Base-by-base conservation (phyloP, 495 filamentous ascomycete species). In the Trichoderma virens region DNA sequence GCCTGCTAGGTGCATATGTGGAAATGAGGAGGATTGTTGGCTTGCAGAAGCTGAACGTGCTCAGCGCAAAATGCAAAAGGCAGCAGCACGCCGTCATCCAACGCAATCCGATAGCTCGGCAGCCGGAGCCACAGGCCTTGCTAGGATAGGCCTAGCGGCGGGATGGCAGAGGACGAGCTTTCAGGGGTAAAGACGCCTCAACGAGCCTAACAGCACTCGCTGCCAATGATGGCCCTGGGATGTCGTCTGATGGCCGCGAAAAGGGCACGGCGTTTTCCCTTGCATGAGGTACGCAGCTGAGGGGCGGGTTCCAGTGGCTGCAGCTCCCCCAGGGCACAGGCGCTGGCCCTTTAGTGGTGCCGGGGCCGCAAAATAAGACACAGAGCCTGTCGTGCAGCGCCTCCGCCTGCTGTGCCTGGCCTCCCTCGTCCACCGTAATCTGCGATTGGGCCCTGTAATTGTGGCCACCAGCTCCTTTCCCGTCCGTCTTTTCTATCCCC, bases 51-150 rank as follows among this genome's bases (percentile, higher is more conserved):
- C 38, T 41, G 38, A 56, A 30, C 20, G 51, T 13, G 7, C 23
- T 2, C 6, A 5, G n/a, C 43, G 43, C 16, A 23, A 47, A 35
- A 47, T 35, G 11, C 32, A n/a, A n/a, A n/a, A 35, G 32, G 32
- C 11, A 35, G 11, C 4, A 35, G 11, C 4, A 35, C 4, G 32
- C 5, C 32, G 11, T 11, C 32, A 14, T 13, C 41, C 18, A 45
- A 18, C 13, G 41, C 41, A 45, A 8, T 45, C 51, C 51, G 51
- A 56, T 56, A 56, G 51, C 51, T 56, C 51, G 51, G 51, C 51
- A 56, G 51, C 51, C 51, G 51, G 51, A 56, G 51, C 51, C 51
- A 28, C 13, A 30, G 9, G 25, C 51, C 25, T 30, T 56, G 23
- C 51, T 30, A 2, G 23, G 25, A 28, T 14, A 9, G 51, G 51